Conservation (phyloP, 306 rosid genomes). For the Pachyrhizus erosus region DNA sequence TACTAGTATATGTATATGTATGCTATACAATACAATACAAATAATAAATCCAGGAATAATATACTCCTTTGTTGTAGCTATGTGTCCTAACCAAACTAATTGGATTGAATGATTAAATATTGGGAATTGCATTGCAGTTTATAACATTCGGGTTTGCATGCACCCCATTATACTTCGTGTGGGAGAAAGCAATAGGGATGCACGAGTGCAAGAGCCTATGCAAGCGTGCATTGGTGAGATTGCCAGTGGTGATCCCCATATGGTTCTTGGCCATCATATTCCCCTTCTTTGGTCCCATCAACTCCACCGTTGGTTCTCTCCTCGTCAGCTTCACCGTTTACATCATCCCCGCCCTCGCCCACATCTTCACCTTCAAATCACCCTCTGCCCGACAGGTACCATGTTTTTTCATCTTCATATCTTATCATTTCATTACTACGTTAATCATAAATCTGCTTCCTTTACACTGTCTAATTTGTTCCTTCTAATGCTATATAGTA, state of each 20-base stretch:
- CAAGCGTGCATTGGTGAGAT: conserved; percentile 88
- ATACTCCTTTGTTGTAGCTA: no score
- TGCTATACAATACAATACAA: no score
- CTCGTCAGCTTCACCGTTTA: conserved; percentile 98
- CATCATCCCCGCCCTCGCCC: conserved; percentile 88
- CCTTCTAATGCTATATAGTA: no score
- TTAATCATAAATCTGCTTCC: neutral
- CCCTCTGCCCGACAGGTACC: conserved; percentile 88
- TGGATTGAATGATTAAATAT: neutral
- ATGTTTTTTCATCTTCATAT: neutral
- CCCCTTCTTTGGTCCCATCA: conserved; percentile 97
- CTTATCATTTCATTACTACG: neutral
- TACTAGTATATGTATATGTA: no score
- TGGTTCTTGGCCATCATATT: conserved; percentile 96
- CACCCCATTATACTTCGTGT: conserved; percentile 90
- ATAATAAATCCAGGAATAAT: no score
- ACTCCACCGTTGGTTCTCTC: conserved; percentile 97
- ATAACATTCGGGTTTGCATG: conserved; percentile 98
- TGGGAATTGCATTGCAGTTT: conserved; percentile 57
- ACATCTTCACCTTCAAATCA: conserved; percentile 86
- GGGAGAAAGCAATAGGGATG: conserved; percentile 95
- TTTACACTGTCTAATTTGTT: no score
- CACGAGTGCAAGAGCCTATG: conserved; percentile 94
- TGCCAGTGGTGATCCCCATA: conserved; percentile 93
- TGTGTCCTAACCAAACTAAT: no score